Percentiles rank a stretch among this genome's conserved stretches.
phyloP scores from a whole-genome alignment of 116 monocot species.

The Iris pallida region DNA sequence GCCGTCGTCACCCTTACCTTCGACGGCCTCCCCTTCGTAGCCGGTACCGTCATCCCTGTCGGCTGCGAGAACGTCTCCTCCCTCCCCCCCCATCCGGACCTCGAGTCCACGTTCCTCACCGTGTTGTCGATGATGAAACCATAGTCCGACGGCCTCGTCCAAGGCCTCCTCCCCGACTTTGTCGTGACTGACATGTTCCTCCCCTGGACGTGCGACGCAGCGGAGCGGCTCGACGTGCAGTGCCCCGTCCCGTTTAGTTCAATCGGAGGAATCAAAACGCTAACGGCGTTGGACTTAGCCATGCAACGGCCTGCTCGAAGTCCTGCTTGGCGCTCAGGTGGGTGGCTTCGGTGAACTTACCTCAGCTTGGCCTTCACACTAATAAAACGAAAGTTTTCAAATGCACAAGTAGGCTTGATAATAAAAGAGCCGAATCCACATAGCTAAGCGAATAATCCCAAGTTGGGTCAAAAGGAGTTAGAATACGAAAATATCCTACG shows the following conservation, averaged over 20 bases:
- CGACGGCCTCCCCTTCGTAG: not conserved
- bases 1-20: slow-evolving; percentile 6
- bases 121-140: not conserved
- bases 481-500: no score
- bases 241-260: slow-evolving; percentile 24
- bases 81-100: slow-evolving; percentile 2
- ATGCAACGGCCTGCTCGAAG: no score
- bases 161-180: not conserved
- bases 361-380: no score
- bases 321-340: no score
- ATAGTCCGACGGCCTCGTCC: slow-evolving; percentile 2
- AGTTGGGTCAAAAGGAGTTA: no score
- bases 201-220: slow-evolving; percentile 8
- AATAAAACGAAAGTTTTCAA: no score
- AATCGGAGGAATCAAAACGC: no score
- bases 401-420: no score
- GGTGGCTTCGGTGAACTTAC: no score
- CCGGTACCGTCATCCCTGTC: not conserved
- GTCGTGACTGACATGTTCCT: slow-evolving; percentile 14
- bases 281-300: no score
- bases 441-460: no score
- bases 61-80: slow-evolving; percentile 9
- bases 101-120: not conserved
- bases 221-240: not conserved
- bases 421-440: no score